Evolutionary conservation across 2,329 filamentous ascomycete species (phyloP).

Genomic region (Cytospora chrysosperma): DNA sequence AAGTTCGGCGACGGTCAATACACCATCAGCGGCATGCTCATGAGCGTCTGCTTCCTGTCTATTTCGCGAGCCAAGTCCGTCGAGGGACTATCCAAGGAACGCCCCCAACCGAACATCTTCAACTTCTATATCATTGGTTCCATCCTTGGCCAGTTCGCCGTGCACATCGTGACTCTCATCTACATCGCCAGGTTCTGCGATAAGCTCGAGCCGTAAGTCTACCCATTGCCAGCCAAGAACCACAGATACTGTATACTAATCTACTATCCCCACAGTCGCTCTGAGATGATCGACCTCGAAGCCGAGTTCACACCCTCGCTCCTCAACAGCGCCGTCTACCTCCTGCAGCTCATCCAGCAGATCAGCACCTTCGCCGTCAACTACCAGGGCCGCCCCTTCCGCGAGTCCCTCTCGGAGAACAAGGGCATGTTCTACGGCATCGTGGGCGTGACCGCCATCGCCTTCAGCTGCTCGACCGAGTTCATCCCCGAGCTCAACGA

Average conservation of each 20-base stretch:
- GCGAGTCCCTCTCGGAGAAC: constrained; percentile 93
- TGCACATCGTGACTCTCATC: constrained; percentile 91
- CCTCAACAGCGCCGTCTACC: constrained; percentile 94
- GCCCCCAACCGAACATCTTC: constrained; percentile 97
- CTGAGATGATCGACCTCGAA: constrained; percentile 76
- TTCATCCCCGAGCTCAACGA: constrained; percentile 94
- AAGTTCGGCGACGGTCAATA: constrained; percentile 99
- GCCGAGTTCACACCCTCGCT: constrained; percentile 91
- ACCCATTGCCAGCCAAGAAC: not conserved
- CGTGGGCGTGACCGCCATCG: constrained; percentile 81
- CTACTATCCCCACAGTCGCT: constrained; percentile 39
- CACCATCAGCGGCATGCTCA: constrained; percentile 98
- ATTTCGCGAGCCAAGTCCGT: constrained; percentile 97
- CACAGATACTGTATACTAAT: constrained; percentile 29
- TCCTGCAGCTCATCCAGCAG: constrained; percentile 96
- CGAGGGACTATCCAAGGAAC: constrained; percentile 92
- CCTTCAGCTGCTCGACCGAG: constrained; percentile 92
- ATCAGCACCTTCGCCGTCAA: constrained; percentile 99
- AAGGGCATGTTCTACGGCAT: constrained; percentile 98
- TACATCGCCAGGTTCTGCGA: constrained; percentile 92
- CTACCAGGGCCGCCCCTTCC: constrained; percentile 97
- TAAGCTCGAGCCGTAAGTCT: constrained; percentile 74
- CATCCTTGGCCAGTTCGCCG: constrained; percentile 93
- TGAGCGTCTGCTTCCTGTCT: constrained; percentile 98
- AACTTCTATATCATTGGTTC: constrained; percentile 98